Conservation (phyloP, 129 eudicot genomes). For the Escallonia herrerae region DNA sequence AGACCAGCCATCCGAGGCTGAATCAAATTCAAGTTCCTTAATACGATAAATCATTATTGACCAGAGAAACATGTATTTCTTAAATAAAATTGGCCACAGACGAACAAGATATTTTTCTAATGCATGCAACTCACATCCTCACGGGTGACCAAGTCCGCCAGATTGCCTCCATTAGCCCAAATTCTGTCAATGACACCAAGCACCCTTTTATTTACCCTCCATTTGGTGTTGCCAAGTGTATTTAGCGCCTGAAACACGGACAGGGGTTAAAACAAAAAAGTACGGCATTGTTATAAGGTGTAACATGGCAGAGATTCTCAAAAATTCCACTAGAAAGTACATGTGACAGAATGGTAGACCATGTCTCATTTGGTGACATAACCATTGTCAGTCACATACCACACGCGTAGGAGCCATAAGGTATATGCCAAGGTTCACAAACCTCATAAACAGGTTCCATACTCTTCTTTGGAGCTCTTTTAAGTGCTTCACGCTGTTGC, state of each 20-base stretch:
- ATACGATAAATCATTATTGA: not conserved
- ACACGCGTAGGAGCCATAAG: not conserved
- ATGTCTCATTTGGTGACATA: too few relatives aligned
- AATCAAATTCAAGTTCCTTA: not conserved
- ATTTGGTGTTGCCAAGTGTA: conserved; percentile 88
- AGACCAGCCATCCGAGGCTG: not conserved
- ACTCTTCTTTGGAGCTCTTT: conserved; percentile 53
- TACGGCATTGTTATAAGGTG: not conserved
- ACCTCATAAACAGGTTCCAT: conserved; percentile 75
- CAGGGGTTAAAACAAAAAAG: not conserved
- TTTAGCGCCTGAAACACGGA: conserved; percentile 62
- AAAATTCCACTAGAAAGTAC: not conserved
- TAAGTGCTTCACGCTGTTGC: conserved; percentile 75
- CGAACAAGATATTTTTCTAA: not conserved
- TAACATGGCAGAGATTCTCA: not conserved
- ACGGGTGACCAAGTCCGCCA: conserved; percentile 88
- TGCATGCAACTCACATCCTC: conserved; percentile 61
- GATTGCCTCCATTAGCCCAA: conserved; percentile 90
- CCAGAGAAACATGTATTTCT: not conserved
- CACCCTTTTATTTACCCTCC: conserved; percentile 86
- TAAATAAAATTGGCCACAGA: not conserved
- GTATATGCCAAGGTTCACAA: conserved; percentile 5
- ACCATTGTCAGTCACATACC: too few relatives aligned
- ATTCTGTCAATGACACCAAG: conserved; percentile 73
- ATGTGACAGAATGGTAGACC: too few relatives aligned